phyloP scores from a whole-genome alignment of 345 rosid species.

The Zanthoxylum bungeanum region DNA sequence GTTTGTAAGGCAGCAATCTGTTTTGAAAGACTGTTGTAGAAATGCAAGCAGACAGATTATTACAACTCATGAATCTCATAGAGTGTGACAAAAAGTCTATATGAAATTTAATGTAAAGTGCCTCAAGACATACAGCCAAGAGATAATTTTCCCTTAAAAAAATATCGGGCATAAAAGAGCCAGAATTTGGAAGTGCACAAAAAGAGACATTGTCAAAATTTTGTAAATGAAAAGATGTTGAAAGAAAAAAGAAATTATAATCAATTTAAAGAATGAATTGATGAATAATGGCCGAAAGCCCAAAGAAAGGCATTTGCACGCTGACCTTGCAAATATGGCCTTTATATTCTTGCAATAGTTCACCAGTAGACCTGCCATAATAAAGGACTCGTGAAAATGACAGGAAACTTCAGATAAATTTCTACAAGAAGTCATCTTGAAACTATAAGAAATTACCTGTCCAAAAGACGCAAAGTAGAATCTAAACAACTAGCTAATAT shows the following conservation, averaged over 20 bases:
- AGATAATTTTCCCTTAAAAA: background rate
- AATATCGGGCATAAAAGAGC: background rate
- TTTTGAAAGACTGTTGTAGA: slow-evolving; percentile 73
- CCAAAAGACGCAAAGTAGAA: slow-evolving; percentile 81
- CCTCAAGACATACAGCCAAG: slow-evolving; percentile 1
- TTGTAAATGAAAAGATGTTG: background rate
- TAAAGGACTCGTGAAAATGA: slow-evolving; percentile 13
- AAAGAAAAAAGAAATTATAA: background rate
- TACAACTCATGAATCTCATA: background rate
- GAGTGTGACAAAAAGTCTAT: background rate
- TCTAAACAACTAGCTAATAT: slow-evolving; percentile 88
- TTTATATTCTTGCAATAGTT: slow-evolving; percentile 86
- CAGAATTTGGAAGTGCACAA: background rate
- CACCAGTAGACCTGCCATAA: slow-evolving; percentile 66
- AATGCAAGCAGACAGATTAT: slow-evolving; percentile 8
- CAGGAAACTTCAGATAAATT: background rate
- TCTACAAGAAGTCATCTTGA: slow-evolving; percentile 3
- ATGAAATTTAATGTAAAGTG: background rate
- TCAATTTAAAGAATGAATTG: background rate
- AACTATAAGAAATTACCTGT: slow-evolving; percentile 41
- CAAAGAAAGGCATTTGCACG: slow-evolving; percentile 12
- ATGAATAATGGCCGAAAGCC: background rate
- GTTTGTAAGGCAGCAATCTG: slow-evolving; percentile 91
- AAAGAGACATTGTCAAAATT: background rate
- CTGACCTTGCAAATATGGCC: slow-evolving; percentile 92